These are phyloP conservation scores for Chalara sp. DNA, from an alignment of 2,329 filamentous ascomycete genomes.

Conservation along the genomic window DNA sequence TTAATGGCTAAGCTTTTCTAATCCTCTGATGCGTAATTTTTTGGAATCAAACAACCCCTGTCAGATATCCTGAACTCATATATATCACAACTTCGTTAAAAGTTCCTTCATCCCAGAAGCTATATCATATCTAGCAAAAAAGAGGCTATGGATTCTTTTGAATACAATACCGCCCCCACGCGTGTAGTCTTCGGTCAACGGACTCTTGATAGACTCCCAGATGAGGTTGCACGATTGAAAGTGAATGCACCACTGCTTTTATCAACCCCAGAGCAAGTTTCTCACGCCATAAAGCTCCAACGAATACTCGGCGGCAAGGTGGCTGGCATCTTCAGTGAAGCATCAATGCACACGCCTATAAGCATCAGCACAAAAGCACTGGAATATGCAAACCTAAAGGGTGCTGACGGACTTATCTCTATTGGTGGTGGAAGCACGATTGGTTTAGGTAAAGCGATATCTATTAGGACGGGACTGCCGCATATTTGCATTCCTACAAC, in stretches of 20 bases:
- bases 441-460: conserved; percentile 54
- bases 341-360: conserved; percentile 57
- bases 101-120: too few species aligned
- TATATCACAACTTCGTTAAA: too few species aligned
- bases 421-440: conserved; percentile 58
- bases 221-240: conserved; percentile 37
- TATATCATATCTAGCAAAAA: too few species aligned
- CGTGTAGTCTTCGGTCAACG: conserved; percentile 51
- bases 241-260: conserved; percentile 46
- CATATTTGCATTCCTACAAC: conserved; percentile 57
- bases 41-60: too few species aligned
- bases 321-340: conserved; percentile 47
- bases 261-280: conserved; percentile 44
- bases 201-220: conserved; percentile 40
- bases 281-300: conserved; percentile 38
- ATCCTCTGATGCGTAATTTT: too few species aligned
- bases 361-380: conserved; percentile 50
- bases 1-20: too few species aligned
- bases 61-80: too few species aligned
- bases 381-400: conserved; percentile 34
- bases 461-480: conserved; percentile 36
- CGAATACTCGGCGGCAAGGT: conserved; percentile 37
- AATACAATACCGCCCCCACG: conserved; percentile 46
- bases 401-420: conserved; percentile 49
- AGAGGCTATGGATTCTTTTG: conserved; percentile 42